Conservation (phyloP, 164 flowering plant genomes). For the Vitis rupestris region DNA sequence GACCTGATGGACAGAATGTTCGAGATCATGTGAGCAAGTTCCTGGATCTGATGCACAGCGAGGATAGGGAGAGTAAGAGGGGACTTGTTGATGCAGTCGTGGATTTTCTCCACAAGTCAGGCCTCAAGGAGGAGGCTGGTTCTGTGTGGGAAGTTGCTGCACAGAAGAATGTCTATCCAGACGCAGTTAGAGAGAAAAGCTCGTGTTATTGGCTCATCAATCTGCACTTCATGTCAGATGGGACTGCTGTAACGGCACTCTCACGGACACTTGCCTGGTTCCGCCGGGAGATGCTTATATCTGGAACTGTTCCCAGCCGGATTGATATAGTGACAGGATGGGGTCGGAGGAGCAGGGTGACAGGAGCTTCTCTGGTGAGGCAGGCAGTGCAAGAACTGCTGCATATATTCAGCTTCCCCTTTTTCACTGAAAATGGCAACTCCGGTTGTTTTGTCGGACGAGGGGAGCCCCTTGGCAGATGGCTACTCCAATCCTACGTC, state of each 20-base stretch:
- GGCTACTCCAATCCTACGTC: constrained; percentile 79
- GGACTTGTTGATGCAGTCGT: constrained; percentile 93
- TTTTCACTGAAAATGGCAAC: constrained; percentile 76
- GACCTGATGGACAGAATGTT: constrained; percentile 86
- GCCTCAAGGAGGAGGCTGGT: constrained; percentile 94
- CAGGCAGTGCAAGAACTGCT: constrained; percentile 84
- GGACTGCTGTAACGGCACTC: constrained; percentile 90
- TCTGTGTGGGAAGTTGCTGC: constrained; percentile 99
- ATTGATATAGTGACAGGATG: constrained; percentile 95
- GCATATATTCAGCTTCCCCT: constrained; percentile 73
- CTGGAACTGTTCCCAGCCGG: constrained; percentile 66
- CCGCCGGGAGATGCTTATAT: constrained; percentile 57
- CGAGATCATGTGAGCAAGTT: constrained; percentile 69
- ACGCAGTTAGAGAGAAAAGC: constrained; percentile 75
- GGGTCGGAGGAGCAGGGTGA: constrained; percentile 94
- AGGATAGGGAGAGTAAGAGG: constrained; percentile 91
- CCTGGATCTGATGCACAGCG: constrained; percentile 84
- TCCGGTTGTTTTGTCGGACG: constrained; percentile 92
- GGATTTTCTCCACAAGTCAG: constrained; percentile 91
- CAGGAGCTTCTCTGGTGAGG: constrained; percentile 85
- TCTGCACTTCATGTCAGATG: constrained; percentile 98
- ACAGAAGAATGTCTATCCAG: constrained; percentile 82
- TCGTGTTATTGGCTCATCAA: constrained; percentile 89
- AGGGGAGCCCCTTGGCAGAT: constrained; percentile 77
- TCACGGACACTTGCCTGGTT: constrained; percentile 95